These are phyloP conservation scores for Calonectria hongkongensis DNA, from an alignment of 2,329 filamentous ascomycete species.

Conservation along the genomic window DNA sequence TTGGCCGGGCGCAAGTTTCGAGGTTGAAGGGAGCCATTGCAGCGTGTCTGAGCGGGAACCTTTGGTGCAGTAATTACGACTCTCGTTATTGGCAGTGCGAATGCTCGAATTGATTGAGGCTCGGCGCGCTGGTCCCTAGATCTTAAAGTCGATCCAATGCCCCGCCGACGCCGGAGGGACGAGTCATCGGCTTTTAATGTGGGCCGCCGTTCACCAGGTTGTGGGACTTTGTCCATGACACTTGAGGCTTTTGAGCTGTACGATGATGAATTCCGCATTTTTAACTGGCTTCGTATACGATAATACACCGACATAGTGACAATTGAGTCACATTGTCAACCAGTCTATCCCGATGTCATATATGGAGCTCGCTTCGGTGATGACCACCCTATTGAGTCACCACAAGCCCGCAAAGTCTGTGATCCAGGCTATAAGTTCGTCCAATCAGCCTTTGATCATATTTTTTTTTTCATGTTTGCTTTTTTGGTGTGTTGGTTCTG, in stretches of 20 bases:
- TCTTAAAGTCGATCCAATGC: slow-evolving; percentile 39
- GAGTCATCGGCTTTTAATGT: slow-evolving; percentile 51
- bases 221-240: slow-evolving; percentile 6
- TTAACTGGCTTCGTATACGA: neutral
- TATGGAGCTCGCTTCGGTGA: neutral
- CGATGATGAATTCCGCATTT: neutral
- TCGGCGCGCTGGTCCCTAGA: slow-evolving; percentile 34
- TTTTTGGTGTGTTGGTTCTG: no score
- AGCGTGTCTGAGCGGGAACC: neutral
- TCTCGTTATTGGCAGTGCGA: slow-evolving; percentile 7
- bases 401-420: neutral
- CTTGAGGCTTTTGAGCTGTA: neutral
- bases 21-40: slow-evolving; percentile 81
- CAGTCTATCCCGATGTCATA: neutral
- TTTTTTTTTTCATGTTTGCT: no score
- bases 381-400: slow-evolving; percentile 14
- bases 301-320: neutral
- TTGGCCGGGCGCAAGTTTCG: slow-evolving; percentile 83
- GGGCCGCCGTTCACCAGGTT: slow-evolving; percentile 37
- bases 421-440: neutral
- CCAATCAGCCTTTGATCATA: no score
- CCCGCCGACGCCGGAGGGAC: slow-evolving; percentile 53
- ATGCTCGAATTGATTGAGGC: slow-evolving; percentile 23
- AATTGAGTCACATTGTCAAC: neutral
- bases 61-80: neutral